Evolutionary conservation across 495 filamentous ascomycete genomes (phyloP).

Genomic region (Hypoxylon perforatum): DNA sequence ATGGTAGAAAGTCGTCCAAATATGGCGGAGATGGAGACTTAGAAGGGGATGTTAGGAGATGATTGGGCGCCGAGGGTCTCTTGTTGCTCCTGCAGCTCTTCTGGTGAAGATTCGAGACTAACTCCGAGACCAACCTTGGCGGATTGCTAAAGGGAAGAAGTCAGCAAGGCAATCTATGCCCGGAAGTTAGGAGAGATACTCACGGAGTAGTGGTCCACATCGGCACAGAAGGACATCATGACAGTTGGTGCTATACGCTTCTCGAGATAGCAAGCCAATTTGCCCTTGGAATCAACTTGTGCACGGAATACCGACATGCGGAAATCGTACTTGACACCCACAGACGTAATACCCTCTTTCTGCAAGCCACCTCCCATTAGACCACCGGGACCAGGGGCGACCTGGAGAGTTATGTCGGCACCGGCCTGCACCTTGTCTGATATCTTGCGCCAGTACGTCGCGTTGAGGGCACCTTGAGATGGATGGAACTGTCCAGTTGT

Average conservation of each 20-base stretch:
- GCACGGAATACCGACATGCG: conserved; percentile 91
- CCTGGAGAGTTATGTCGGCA: conserved; percentile 90
- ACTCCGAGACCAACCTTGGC: conserved; percentile 95
- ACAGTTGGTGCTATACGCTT: conserved; percentile 93
- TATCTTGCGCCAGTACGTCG: conserved; percentile 94
- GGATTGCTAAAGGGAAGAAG: conserved; percentile 75
- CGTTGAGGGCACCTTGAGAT: conserved; percentile 82
- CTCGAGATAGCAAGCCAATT: conserved; percentile 91
- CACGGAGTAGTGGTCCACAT: conserved; percentile 97
- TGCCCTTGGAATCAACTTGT: conserved; percentile 93
- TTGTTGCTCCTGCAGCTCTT: conserved; percentile 93
- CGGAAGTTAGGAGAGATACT: conserved; percentile 44
- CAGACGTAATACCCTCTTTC: conserved; percentile 87
- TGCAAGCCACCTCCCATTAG: conserved; percentile 76
- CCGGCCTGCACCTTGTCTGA: conserved; percentile 97
- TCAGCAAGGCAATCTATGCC: conserved; percentile 30
- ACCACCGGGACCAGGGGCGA: conserved; percentile 70
- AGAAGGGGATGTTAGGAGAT: conserved; percentile 67
- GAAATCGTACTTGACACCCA: conserved; percentile 99
- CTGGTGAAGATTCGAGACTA: conserved; percentile 87
- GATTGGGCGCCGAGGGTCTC: conserved; percentile 65
- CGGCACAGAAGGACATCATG: conserved; percentile 91
- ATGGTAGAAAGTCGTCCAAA: conserved; percentile 34
- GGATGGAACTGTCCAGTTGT: conserved; percentile 86
- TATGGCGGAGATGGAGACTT: conserved; percentile 44